phyloP scores from a whole-genome alignment of 2,329 filamentous ascomycete genomes.

The Sporothrix humicola region DNA sequence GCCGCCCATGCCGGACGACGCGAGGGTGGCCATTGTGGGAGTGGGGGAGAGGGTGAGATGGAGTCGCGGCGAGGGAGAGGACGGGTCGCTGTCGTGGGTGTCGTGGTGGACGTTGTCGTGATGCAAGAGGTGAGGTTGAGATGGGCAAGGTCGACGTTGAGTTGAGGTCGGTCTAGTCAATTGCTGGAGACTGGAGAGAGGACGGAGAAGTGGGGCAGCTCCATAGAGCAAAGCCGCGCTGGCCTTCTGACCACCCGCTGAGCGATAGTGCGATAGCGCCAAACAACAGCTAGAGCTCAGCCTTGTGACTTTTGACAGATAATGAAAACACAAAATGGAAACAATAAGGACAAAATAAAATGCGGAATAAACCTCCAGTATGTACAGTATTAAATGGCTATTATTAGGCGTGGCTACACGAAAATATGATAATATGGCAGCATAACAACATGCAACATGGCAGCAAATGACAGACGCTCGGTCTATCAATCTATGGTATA shows the following conservation, averaged over 20 bases:
- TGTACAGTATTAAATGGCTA: not conserved
- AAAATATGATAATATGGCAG: not conserved
- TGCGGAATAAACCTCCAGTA: not conserved
- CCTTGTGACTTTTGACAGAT: too few species aligned
- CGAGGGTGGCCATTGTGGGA: constrained; percentile 21
- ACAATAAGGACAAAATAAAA: too few species aligned
- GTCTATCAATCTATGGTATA: constrained; percentile 21
- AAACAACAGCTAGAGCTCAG: not conserved
- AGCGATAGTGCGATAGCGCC: too few species aligned
- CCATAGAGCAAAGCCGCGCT: constrained; percentile 4
- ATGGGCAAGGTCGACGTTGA: not conserved
- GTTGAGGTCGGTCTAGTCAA: constrained; percentile 18
- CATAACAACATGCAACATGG: not conserved
- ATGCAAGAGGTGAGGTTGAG: not conserved
- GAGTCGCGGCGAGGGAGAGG: not conserved
- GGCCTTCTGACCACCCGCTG: not conserved
- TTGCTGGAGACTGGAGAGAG: not conserved
- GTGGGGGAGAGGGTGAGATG: not conserved
- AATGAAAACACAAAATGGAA: too few species aligned
- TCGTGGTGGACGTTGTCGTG: not conserved
- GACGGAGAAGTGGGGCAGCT: constrained; percentile 25
- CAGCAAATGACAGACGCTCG: constrained; percentile 12
- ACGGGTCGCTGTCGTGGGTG: not conserved
- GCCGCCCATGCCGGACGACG: constrained; percentile 31
- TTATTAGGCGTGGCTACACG: not conserved